phyloP scores from a whole-genome alignment of 768 basidiomycete genomes.

The Naganishia antarctica region DNA sequence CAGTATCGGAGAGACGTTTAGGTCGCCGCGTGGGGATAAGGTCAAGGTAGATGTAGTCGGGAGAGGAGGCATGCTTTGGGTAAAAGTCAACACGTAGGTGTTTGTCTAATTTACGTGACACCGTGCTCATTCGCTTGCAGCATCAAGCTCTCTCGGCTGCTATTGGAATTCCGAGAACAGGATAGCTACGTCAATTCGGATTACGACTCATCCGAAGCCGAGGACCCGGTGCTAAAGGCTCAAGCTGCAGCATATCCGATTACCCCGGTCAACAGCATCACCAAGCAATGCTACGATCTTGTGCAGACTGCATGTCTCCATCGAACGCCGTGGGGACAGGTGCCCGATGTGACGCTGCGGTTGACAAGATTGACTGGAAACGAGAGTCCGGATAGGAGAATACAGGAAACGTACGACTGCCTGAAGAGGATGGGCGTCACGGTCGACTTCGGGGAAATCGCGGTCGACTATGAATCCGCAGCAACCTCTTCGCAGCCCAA shows the following conservation, averaged over 20 bases:
- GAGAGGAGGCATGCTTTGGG: slow-evolving; percentile 70
- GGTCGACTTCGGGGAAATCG: slow-evolving; percentile 59
- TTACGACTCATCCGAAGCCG: slow-evolving; percentile 50
- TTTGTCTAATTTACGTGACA: neutral
- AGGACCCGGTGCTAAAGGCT: slow-evolving; percentile 47
- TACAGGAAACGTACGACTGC: slow-evolving; percentile 58
- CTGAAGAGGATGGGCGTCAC: slow-evolving; percentile 63
- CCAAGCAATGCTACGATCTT: slow-evolving; percentile 66
- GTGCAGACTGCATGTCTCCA: slow-evolving; percentile 62
- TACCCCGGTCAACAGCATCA: slow-evolving; percentile 65
- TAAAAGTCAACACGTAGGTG: slow-evolving; percentile 79
- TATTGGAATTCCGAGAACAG: slow-evolving; percentile 75
- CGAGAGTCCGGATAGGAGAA: slow-evolving; percentile 55
- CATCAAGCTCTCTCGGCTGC: slow-evolving; percentile 68
- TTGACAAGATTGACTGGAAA: slow-evolving; percentile 59
- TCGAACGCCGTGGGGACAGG: slow-evolving; percentile 51
- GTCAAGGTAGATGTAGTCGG: slow-evolving; percentile 77
- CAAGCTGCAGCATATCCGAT: slow-evolving; percentile 19
- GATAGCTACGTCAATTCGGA: slow-evolving; percentile 71
- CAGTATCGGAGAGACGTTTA: slow-evolving; percentile 53
- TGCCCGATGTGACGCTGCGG: slow-evolving; percentile 54
- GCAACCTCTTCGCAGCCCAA: neutral
- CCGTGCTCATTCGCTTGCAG: slow-evolving; percentile 49
- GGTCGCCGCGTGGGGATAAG: slow-evolving; percentile 22
- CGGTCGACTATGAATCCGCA: slow-evolving; percentile 15